phyloP scores from a whole-genome alignment of 2,329 filamentous ascomycete species.

The Davidsoniella neocaledoniae region DNA sequence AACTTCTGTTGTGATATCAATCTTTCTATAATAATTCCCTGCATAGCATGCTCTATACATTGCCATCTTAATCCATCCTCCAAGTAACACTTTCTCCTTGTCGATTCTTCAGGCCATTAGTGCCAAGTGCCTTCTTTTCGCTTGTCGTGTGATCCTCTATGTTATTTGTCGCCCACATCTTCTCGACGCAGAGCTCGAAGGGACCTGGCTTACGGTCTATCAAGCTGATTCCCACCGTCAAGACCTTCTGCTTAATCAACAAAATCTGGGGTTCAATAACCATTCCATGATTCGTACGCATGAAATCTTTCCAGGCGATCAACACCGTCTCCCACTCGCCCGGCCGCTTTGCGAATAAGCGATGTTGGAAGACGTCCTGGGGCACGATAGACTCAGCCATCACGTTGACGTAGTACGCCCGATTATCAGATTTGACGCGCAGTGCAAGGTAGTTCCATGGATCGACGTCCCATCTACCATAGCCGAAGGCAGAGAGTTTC shows the following conservation, averaged over 20 bases:
- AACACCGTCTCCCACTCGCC: constrained; percentile 93
- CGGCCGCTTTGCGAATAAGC: constrained; percentile 60
- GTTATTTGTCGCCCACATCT: constrained; percentile 76
- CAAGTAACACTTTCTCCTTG: constrained; percentile 12
- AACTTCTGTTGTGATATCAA: not conserved
- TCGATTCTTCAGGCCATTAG: constrained; percentile 12
- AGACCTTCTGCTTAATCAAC: constrained; percentile 70
- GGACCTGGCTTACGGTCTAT: constrained; percentile 80
- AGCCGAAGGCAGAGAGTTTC: constrained; percentile 66
- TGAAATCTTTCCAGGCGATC: constrained; percentile 82
- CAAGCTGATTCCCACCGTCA: constrained; percentile 70
- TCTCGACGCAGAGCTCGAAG: constrained; percentile 72
- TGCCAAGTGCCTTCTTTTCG: constrained; percentile 4
- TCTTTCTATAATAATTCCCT: not conserved
- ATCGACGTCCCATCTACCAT: constrained; percentile 74
- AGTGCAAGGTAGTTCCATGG: constrained; percentile 76
- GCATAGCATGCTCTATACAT: not conserved
- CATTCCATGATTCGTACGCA: constrained; percentile 81
- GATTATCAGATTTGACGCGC: constrained; percentile 75
- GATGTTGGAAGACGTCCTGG: constrained; percentile 91
- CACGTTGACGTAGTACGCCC: constrained; percentile 87
- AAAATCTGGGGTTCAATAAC: constrained; percentile 88
- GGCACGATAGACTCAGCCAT: constrained; percentile 89
- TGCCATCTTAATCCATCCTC: constrained; percentile 7
- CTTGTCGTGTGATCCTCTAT: constrained; percentile 4